Evolutionary conservation across 495 filamentous ascomycete genomes (phyloP).

Genomic region (Lophiotrema nucula): DNA sequence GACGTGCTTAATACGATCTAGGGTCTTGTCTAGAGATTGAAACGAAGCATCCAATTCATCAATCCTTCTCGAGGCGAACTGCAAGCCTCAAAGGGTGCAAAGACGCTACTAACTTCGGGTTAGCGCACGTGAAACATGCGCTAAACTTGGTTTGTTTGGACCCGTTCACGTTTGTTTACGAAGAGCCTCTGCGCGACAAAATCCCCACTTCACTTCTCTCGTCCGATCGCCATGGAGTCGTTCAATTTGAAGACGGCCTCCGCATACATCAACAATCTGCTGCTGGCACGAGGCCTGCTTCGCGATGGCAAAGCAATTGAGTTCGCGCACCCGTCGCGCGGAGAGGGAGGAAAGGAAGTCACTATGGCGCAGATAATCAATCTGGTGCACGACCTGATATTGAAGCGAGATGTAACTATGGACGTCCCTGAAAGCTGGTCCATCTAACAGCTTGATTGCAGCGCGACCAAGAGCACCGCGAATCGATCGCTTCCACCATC

Average conservation of each 20-base stretch:
- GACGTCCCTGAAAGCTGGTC: not conserved
- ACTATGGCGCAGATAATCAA: slow-evolving; percentile 88
- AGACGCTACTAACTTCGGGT: too few species aligned
- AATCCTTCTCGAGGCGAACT: too few species aligned
- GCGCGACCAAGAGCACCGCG: slow-evolving; percentile 85
- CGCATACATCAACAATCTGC: slow-evolving; percentile 92
- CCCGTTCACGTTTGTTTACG: too few species aligned
- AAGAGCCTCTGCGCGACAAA: too few species aligned
- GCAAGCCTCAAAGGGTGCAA: too few species aligned
- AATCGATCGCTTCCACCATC: slow-evolving; percentile 75
- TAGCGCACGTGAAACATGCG: too few species aligned
- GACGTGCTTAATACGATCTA: too few species aligned
- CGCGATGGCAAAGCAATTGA: slow-evolving; percentile 81
- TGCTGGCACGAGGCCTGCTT: slow-evolving; percentile 83
- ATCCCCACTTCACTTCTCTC: too few species aligned
- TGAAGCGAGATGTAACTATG: slow-evolving; percentile 68
- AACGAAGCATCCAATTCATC: too few species aligned
- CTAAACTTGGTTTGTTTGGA: too few species aligned
- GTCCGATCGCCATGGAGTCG: too few species aligned
- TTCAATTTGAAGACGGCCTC: slow-evolving; percentile 84
- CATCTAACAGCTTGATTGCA: slow-evolving; percentile 38
- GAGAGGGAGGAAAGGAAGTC: slow-evolving; percentile 59
- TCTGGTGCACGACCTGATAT: slow-evolving; percentile 85
- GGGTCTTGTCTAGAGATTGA: too few species aligned
- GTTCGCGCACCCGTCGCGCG: slow-evolving; percentile 72